Percentiles rank a stretch among this genome's conserved stretches.
phyloP scores from a whole-genome alignment of 2,329 filamentous ascomycete species.

The Alternaria arbusti region DNA sequence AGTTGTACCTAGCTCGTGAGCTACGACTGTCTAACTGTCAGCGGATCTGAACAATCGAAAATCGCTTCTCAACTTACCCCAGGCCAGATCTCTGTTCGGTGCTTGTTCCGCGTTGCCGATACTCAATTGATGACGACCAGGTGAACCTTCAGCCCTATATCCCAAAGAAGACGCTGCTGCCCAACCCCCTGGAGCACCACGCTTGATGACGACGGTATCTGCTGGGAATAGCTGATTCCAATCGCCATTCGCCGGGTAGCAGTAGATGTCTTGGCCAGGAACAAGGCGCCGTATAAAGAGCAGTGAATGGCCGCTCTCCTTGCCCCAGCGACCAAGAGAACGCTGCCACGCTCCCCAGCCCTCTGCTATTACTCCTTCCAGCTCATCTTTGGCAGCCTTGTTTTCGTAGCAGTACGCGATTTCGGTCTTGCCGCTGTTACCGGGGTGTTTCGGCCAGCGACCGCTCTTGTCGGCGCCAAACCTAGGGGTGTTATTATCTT shows the following conservation, averaged over 20 bases:
- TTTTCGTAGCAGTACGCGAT: not conserved
- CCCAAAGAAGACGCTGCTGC: not conserved
- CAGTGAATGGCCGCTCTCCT: not conserved
- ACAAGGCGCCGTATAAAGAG: not conserved
- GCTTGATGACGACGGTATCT: not conserved
- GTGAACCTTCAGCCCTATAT: not conserved
- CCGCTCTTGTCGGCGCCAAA: constrained; percentile 1
- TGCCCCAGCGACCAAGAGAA: not conserved
- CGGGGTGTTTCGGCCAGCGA: not conserved
- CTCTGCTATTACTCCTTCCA: not conserved
- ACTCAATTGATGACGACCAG: not conserved
- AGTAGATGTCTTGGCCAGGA: not conserved
- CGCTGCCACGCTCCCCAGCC: not conserved
- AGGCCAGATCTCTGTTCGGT: not conserved
- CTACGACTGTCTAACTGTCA: not conserved
- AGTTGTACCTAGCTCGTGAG: not conserved
- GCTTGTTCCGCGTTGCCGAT: not conserved
- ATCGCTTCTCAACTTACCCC: not conserved
- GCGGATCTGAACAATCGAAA: not conserved
- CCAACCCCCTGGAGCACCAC: not conserved
- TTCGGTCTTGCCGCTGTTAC: not conserved
- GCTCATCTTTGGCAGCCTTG: not conserved
- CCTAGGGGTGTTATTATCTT: not conserved
- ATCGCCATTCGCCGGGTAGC: not conserved
- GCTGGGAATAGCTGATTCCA: not conserved